Evolutionary conservation across 805 yeast genomes (phyloP).

Genomic region (Monosporozyma unispora): DNA sequence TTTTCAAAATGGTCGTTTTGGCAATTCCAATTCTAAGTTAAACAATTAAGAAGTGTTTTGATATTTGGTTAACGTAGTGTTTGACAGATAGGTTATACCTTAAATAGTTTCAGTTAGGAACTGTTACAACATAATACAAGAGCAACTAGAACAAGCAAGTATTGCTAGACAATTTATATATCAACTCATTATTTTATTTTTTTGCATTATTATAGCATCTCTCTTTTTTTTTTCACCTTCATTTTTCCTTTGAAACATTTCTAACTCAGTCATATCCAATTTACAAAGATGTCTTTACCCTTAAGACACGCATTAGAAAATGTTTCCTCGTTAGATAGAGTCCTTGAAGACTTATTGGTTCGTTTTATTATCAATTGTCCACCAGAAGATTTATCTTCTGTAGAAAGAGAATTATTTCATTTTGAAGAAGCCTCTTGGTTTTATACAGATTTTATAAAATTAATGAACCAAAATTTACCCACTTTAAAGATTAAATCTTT

Average conservation of each 20-base stretch:
- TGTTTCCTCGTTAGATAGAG: slow-evolving; percentile 56
- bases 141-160: too few species aligned
- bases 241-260: too few species aligned
- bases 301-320: slow-evolving; percentile 47
- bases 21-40: too few species aligned
- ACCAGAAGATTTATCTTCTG: slow-evolving; percentile 66
- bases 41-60: too few species aligned
- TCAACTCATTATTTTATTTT: too few species aligned
- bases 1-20: too few species aligned
- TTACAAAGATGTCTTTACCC: slow-evolving; percentile 45
- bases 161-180: too few species aligned
- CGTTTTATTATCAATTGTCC: slow-evolving; percentile 90
- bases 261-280: neutral
- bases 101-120: too few species aligned
- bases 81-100: too few species aligned
- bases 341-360: slow-evolving; percentile 77
- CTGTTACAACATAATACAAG: too few species aligned
- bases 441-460: slow-evolving; percentile 74
- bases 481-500: slow-evolving; percentile 67
- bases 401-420: slow-evolving; percentile 73
- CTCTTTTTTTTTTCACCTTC: neutral
- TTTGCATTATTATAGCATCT: too few species aligned
- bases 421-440: slow-evolving; percentile 99
- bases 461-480: slow-evolving; percentile 67
- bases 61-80: too few species aligned